Conservation (phyloP, 352 stramenopile species). For the Phytophthora tentaculata region DNA sequence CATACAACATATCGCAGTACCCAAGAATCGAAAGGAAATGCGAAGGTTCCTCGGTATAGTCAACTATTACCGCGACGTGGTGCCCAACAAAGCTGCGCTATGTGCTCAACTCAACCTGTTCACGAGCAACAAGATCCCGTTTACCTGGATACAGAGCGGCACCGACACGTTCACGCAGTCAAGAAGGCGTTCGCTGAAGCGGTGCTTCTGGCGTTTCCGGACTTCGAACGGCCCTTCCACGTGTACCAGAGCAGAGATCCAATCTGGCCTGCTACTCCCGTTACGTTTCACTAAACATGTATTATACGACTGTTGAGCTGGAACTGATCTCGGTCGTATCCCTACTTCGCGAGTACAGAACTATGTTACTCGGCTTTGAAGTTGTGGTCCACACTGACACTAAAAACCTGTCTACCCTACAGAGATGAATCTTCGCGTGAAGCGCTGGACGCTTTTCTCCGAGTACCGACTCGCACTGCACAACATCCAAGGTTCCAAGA, state of each 20-base stretch:
- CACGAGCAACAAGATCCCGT: not conserved
- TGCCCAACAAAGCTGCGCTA: not conserved
- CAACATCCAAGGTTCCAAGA: not conserved
- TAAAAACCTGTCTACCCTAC: not conserved
- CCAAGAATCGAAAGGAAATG: not conserved
- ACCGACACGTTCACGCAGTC: not conserved
- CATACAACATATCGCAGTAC: not conserved
- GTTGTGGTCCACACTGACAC: not conserved
- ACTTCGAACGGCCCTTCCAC: constrained; percentile 1
- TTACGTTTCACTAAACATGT: too few relatives aligned
- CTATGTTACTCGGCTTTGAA: not conserved
- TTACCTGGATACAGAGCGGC: not conserved
- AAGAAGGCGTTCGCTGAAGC: not conserved
- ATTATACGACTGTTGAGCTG: not conserved
- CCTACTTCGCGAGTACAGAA: not conserved
- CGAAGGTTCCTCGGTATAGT: not conserved
- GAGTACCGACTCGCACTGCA: not conserved
- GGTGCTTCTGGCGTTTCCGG: too few relatives aligned
- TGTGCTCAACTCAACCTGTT: not conserved
- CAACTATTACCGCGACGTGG: not conserved
- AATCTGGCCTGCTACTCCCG: constrained; percentile 1
- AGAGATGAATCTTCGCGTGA: not conserved
- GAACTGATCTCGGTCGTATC: not conserved
- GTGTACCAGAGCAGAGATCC: not conserved
- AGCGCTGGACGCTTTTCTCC: constrained; percentile 1